A percentile compares a stretch with the other conserved stretches of the same genome.
These are phyloP conservation scores for Dichotomocladium elegans DNA, from an alignment of 371 early-diverging fungal genomes.

Conservation along the genomic window DNA sequence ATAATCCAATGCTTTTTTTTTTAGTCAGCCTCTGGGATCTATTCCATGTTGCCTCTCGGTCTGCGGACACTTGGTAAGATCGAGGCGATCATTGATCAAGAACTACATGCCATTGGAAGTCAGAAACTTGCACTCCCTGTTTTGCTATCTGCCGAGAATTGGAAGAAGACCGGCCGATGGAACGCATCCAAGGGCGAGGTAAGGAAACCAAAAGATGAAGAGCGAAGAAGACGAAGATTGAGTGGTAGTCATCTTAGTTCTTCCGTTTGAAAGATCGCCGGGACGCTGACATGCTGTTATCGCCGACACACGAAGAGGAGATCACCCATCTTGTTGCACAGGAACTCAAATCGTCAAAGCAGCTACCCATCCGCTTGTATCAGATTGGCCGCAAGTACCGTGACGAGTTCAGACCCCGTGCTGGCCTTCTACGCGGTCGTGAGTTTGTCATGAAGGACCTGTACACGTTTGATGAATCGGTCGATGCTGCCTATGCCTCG, in stretches of 20 bases:
- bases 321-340: constrained; percentile 72
- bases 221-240: too few species aligned
- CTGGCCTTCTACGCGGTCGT: constrained; percentile 78
- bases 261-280: constrained; percentile 82
- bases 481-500: constrained; percentile 62
- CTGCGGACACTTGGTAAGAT: constrained; percentile 72
- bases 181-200: constrained; percentile 68
- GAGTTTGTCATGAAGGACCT: constrained; percentile 96
- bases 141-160: constrained; percentile 61
- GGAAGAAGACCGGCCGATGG: constrained; percentile 83
- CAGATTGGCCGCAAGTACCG: constrained; percentile 88
- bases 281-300: constrained; percentile 64
- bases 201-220: too few species aligned
- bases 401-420: constrained; percentile 81
- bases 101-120: constrained; percentile 71
- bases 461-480: constrained; percentile 80
- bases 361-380: constrained; percentile 82
- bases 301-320: constrained; percentile 94
- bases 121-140: constrained; percentile 75
- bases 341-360: constrained; percentile 64
- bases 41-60: constrained; percentile 77
- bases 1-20: neutral
- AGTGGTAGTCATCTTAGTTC: too few species aligned
- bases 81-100: constrained; percentile 73
- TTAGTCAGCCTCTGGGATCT: constrained; percentile 79